A percentile compares a stretch with the other conserved stretches of the same genome.
These are phyloP conservation scores for Acanthamoeba lenticulata DNA, from an alignment of 208 protist species.

Conservation along the genomic window DNA sequence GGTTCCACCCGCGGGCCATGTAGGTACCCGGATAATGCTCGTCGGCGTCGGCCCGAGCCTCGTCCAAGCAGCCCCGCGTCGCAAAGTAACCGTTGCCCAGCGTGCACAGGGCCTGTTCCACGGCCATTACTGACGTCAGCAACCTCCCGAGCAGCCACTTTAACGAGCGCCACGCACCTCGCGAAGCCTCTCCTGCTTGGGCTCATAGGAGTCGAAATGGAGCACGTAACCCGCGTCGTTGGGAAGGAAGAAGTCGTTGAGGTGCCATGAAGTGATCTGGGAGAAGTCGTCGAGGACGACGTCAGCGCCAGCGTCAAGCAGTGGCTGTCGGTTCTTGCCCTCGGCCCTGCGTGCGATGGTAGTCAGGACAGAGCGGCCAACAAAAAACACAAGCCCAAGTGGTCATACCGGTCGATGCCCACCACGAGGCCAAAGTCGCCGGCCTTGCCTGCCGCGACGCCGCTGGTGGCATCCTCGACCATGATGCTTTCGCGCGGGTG, in stretches of 20 bases:
- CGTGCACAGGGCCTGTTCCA: conserved; percentile 60
- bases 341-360: neutral
- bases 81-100: conserved; percentile 67
- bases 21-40: conserved; percentile 67
- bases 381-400: neutral
- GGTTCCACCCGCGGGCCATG: conserved; percentile 52
- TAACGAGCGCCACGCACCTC: neutral
- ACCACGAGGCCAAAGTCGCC: conserved; percentile 60
- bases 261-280: conserved; percentile 28
- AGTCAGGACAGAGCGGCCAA: too few relatives aligned
- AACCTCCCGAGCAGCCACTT: too few relatives aligned
- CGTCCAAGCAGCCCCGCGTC: conserved; percentile 38
- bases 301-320: conserved; percentile 49
- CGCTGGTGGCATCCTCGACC: conserved; percentile 57
- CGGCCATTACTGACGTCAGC: too few relatives aligned
- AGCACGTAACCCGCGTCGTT: conserved; percentile 37
- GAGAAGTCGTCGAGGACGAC: conserved; percentile 63
- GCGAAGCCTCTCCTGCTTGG: neutral
- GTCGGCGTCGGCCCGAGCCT: neutral
- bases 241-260: conserved; percentile 65
- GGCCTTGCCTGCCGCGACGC: conserved; percentile 30
- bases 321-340: neutral
- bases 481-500: conserved; percentile 46
- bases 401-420: conserved; percentile 33
- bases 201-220: neutral